phyloP scores from a whole-genome alignment of 2,329 filamentous ascomycete species.

The Rhynchosporium agropyri region DNA sequence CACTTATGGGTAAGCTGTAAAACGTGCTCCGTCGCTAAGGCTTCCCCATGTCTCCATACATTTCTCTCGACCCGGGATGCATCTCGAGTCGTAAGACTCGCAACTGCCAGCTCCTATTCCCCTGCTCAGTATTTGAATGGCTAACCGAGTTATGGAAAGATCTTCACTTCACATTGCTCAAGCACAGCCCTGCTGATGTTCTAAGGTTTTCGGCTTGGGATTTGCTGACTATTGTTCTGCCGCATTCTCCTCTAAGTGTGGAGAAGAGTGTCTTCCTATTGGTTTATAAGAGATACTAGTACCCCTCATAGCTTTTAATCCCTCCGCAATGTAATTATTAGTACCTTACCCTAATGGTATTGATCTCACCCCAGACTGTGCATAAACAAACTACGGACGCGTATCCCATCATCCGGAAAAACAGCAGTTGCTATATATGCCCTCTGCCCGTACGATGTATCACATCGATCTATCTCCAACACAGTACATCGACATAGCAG shows the following conservation, averaged over 20 bases:
- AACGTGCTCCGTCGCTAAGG: slow-evolving; percentile 2
- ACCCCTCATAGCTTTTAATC: background rate
- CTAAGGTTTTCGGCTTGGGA: background rate
- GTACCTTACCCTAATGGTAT: background rate
- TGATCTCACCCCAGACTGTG: slow-evolving; percentile 27
- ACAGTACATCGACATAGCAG: slow-evolving; percentile 21
- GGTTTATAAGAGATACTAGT: slow-evolving; percentile 18
- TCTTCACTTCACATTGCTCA: background rate
- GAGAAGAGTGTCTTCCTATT: slow-evolving; percentile 22
- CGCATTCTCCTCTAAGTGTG: slow-evolving; percentile 15
- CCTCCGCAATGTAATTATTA: background rate
- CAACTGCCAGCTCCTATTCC: background rate
- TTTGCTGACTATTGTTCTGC: slow-evolving; percentile 19
- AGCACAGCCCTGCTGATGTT: slow-evolving; percentile 4
- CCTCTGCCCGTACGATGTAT: slow-evolving; percentile 14
- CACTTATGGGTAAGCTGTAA: slow-evolving; percentile 2
- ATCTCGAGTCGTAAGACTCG: background rate
- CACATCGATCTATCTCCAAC: slow-evolving; percentile 8
- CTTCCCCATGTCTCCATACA: slow-evolving; percentile 15
- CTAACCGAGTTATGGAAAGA: slow-evolving; percentile 16
- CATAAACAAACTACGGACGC: slow-evolving; percentile 23
- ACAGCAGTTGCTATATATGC: slow-evolving; percentile 26
- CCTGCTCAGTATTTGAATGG: slow-evolving; percentile 10
- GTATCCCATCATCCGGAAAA: slow-evolving; percentile 28
- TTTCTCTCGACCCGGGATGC: background rate